Base-by-base conservation (phyloP, 2,329 filamentous ascomycete genomes). In the Leptographium lundbergii region DNA sequence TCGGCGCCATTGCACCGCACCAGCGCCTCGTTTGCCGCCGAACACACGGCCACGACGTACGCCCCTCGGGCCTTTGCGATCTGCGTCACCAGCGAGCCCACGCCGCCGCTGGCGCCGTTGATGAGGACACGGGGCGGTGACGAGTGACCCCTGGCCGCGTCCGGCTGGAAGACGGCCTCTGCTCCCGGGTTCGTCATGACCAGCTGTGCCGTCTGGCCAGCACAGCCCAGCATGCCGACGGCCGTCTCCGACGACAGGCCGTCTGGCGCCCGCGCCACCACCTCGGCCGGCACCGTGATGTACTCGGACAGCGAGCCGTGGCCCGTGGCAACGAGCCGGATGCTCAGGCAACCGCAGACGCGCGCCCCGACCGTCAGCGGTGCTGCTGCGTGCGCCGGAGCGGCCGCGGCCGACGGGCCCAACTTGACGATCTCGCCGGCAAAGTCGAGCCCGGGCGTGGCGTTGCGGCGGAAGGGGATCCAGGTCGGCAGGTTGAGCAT, bases 41-140 rank as follows among this genome's bases (percentile, higher is more conserved):
- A 79, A 65, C 78, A 81, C 13, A 80, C 72, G 0, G 68, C 78
- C 1, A 74, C 73, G 1, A 81, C 72, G 55, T 69, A 66, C 3
- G 76, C 77, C 0, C 69, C 66, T 57, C 68, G 61, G 48, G 74
- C 70, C 61, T 77, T 70, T 63, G 68, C 61, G n/a, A 77, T 72
- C 67, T 81, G 78, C 54, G 78, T 67, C 1, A 72, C 68, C 56
- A 79, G 63, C 24, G 71, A 71, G 14, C 78, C 78, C 6, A 81
- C 74, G 14, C 76, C 77, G 0, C 78, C 77, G 63, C 77, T 78
- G 24, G 75, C 78, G 4, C 76, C 78, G 62, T 79, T 77, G 4
- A 80, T 68, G 54, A 81, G 63, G 42, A 79, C 74, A 2, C 71
- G 67, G 45, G 73, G 68, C 0, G 76, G 72, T 25, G 39, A 19